Conservation (phyloP, 75 land plant species). For the Sequoiadendron giganteum region DNA sequence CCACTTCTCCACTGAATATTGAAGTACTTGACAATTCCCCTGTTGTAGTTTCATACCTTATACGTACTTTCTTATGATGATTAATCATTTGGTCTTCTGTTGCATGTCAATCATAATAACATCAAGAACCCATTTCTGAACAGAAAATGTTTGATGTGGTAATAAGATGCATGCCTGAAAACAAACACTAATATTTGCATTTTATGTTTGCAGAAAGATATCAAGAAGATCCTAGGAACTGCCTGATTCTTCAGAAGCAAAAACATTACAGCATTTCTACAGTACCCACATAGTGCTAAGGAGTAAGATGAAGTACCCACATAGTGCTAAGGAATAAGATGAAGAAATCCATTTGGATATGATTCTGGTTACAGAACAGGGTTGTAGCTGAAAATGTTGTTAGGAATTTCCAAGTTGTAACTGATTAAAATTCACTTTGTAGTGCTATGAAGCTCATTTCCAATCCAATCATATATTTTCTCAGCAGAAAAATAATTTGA, state of each 20-base stretch:
- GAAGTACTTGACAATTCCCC: constrained; percentile 38
- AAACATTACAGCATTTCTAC: neutral
- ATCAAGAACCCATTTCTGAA: no score
- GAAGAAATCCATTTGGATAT: neutral
- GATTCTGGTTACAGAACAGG: neutral
- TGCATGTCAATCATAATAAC: neutral
- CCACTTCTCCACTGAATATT: constrained; percentile 60
- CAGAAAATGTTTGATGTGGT: no score
- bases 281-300: neutral
- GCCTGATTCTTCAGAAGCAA: neutral
- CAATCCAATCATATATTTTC: neutral
- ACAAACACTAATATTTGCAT: neutral
- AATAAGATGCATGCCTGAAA: neutral
- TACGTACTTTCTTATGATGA: neutral
- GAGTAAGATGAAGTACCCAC: neutral
- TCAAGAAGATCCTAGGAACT: constrained; percentile 33
- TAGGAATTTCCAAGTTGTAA: no score
- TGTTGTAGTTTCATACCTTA: neutral
- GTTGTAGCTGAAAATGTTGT: neutral
- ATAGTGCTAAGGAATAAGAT: neutral
- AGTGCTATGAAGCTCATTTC: neutral
- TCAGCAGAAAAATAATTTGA: neutral
- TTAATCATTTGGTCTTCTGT: neutral
- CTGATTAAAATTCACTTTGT: neutral
- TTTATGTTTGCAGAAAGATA: constrained; percentile 42